Evolutionary conservation across 768 basidiomycete genomes (phyloP).

Genomic region (Panaeolus papilionaceus): DNA sequence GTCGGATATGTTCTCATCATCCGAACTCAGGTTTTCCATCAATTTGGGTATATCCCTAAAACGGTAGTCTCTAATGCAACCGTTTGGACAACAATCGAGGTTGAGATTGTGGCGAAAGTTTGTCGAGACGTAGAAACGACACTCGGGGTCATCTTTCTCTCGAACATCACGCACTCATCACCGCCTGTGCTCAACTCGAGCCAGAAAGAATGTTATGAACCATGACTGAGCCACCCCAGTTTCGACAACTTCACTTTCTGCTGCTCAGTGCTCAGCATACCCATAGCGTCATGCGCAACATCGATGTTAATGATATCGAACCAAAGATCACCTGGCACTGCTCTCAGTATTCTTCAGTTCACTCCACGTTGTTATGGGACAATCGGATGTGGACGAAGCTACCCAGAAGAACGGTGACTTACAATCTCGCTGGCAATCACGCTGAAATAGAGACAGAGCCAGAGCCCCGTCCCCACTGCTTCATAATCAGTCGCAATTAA

Average conservation of each 20-base stretch:
- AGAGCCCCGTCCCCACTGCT: neutral
- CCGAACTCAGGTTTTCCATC: neutral
- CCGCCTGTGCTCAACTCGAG: neutral
- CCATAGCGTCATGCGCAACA: slow-evolving; percentile 6
- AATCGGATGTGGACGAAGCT: neutral
- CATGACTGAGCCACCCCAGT: neutral
- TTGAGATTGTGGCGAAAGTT: slow-evolving; percentile 3
- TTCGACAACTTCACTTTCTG: neutral
- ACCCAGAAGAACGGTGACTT: neutral
- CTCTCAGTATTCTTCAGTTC: neutral
- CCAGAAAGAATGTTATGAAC: neutral
- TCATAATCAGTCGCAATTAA: neutral
- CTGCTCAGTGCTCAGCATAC: neutral
- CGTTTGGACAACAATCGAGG: neutral
- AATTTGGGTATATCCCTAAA: neutral
- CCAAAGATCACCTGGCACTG: neutral
- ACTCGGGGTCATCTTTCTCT: neutral
- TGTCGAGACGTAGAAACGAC: neutral
- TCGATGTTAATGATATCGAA: neutral
- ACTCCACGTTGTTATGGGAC: neutral
- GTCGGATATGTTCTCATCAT: neutral
- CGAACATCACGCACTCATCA: neutral
- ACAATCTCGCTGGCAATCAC: neutral
- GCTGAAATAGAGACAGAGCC: neutral
- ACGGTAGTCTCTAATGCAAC: neutral